Evolutionary conservation across 805 yeast species (phyloP).

Genomic region (Candida tibetensis): DNA sequence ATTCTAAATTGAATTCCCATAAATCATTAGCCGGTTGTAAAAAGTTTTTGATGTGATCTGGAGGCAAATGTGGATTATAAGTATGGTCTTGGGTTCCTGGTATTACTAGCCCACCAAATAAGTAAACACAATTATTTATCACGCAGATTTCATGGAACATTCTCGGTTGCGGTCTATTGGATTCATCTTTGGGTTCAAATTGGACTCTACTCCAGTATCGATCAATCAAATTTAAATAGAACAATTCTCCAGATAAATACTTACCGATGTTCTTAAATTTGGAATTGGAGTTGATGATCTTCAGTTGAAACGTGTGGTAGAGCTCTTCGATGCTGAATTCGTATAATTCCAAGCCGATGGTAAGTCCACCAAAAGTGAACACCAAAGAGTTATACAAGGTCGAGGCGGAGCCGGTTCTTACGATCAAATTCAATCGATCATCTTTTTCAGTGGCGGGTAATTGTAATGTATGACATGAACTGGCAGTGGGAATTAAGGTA

Average conservation of each 20-base stretch:
- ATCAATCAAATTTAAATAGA: constrained; percentile 56
- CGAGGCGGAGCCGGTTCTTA: constrained; percentile 68
- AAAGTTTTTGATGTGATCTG: constrained; percentile 5
- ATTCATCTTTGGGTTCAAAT: constrained; percentile 15
- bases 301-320: constrained; percentile 34
- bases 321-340: constrained; percentile 40
- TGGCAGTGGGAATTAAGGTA: constrained; percentile 61
- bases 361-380: constrained; percentile 67
- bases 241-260: constrained; percentile 62
- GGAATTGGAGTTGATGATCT: constrained; percentile 21
- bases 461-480: constrained; percentile 54
- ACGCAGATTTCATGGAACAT: constrained; percentile 59
- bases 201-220: constrained; percentile 53
- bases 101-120: constrained; percentile 63
- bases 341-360: constrained; percentile 50
- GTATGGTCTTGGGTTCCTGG: constrained; percentile 1
- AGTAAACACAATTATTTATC: constrained; percentile 48
- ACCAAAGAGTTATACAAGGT: constrained; percentile 57
- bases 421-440: constrained; percentile 52
- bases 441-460: constrained; percentile 56
- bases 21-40: constrained; percentile 56
- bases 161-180: constrained; percentile 43
- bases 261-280: constrained; percentile 24
- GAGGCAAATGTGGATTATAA: constrained; percentile 1
- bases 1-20: constrained; percentile 61